Base-by-base conservation (phyloP, 106 monocot genomes). In the Dioscorea dumetorum region DNA sequence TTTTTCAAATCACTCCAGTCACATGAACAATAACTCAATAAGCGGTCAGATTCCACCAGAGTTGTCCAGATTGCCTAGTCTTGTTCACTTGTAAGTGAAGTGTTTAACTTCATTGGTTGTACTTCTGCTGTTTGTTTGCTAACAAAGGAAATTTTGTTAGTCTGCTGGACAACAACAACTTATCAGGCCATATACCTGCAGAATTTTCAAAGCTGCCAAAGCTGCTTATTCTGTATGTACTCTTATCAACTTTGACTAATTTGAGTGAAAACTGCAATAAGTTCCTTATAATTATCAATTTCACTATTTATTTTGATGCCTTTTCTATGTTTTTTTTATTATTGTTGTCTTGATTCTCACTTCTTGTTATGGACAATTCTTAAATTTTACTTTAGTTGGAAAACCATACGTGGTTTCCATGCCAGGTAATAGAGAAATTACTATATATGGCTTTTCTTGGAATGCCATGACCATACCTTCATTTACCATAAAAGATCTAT, bases 21-120 rank as follows among this genome's bases (percentile, higher is more conserved):
- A 99, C 71, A 99, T 99, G 99, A 99, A 99, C 79, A 99, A 93
- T 71, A 99, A 99, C 64, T 93, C 99, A 49, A 75, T 99, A 23
- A 93, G 90, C 66, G 99, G 99, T 35, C 90, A 83, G 71, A 93
- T 99, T 80, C 99, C 99, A 53, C 73, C 73, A 13, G 99, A 90
- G 58, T 62, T 93, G 66, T 83, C 83, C 52, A 82, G 77, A 66
- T 74, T 99, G 66, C 90, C 99, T 48, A 78, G 10, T 48, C 90
- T 99, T 68, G 64, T 99, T 77, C 93, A 93, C 73, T 82, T 99
- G 99, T 93, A 79, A 85, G 93, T 84, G 74, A 19, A 56, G 48
- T 2, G 24, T 70, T 31, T 71, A 49, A n/a, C n/a, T 24, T 67
- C 12, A 15, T 49, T 28, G 32, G 5, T 33, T 67, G 6, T 34